A percentile compares a stretch with the other conserved stretches of the same genome.
Conservation (phyloP, 2,329 filamentous ascomycete species). For the Clarireedia homoeocarpa region DNA sequence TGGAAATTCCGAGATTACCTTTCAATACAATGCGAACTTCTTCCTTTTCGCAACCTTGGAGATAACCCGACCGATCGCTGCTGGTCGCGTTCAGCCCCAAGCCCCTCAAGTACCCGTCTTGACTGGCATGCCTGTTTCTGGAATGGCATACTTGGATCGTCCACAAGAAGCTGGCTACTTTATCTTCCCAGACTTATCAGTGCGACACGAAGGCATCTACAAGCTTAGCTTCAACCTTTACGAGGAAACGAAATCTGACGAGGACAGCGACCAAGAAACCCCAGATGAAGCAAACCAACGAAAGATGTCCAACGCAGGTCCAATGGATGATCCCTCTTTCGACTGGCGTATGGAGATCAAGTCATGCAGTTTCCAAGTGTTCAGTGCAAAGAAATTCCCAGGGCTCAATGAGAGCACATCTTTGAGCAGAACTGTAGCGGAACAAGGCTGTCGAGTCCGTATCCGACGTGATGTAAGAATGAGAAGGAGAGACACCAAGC, state of each 20-base stretch:
- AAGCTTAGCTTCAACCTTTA: conserved; percentile 87
- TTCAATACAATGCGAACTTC: conserved; percentile 92
- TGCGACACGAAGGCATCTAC: conserved; percentile 91
- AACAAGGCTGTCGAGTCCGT: conserved; percentile 93
- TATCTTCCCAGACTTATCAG: conserved; percentile 93
- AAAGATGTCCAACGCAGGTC: conserved; percentile 32
- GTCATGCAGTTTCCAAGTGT: conserved; percentile 80
- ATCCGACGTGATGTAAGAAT: conserved; percentile 92
- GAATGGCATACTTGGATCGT: conserved; percentile 91
- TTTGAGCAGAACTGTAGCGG: conserved; percentile 83
- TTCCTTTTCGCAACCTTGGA: conserved; percentile 93
- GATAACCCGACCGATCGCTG: conserved; percentile 73
- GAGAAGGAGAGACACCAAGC: conserved; percentile 72
- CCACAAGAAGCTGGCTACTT: conserved; percentile 80
- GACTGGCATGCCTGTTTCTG: conserved; percentile 89
- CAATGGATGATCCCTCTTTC: conserved; percentile 44
- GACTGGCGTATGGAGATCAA: conserved; percentile 87
- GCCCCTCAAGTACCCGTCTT: conserved; percentile 70
- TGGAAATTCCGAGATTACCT: conserved; percentile 50
- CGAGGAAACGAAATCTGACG: conserved; percentile 81
- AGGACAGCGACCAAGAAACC: conserved; percentile 59
- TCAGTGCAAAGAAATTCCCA: conserved; percentile 97
- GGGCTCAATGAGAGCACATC: conserved; percentile 83
- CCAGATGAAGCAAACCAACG: conserved; percentile 27
- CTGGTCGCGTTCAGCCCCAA: conserved; percentile 64